Evolutionary conservation across 768 basidiomycete genomes (phyloP).

Genomic region (Podaxis sp.): DNA sequence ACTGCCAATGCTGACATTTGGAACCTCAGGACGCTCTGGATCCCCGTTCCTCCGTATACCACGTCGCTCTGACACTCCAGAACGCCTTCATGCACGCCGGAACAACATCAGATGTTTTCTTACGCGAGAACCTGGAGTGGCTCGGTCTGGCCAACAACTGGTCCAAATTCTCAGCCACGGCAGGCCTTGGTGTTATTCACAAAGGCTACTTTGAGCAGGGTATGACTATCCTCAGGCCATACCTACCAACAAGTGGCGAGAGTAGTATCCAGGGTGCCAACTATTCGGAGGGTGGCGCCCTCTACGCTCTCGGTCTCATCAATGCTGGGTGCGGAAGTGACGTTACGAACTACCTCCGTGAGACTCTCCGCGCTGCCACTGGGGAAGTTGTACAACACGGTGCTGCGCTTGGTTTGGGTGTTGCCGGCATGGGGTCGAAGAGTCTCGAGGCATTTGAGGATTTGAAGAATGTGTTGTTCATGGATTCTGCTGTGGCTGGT

Average conservation of each 20-base stretch:
- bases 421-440: conserved; percentile 91
- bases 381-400: conserved; percentile 95
- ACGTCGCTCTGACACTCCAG: conserved; percentile 92
- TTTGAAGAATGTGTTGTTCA: conserved; percentile 83
- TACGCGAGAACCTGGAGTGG: conserved; percentile 97
- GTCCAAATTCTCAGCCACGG: conserved; percentile 98
- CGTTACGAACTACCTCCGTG: conserved; percentile 73
- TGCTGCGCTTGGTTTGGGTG: conserved; percentile 93
- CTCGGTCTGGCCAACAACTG: conserved; percentile 92
- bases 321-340: conserved; percentile 86
- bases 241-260: conserved; percentile 80
- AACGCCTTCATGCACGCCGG: conserved; percentile 99
- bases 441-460: conserved; percentile 90
- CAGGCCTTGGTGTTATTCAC: conserved; percentile 95
- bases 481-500: conserved; percentile 92
- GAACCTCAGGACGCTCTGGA: conserved; percentile 75
- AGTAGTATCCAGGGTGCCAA: conserved; percentile 73
- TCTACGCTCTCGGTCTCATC: conserved; percentile 92
- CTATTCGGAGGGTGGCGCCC: conserved; percentile 94
- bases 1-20: conserved; percentile 7
- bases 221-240: conserved; percentile 87
- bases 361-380: conserved; percentile 68
- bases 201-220: conserved; percentile 95
- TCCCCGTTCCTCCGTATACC: conserved; percentile 93
- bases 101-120: conserved; percentile 90